Percentiles rank a stretch among this genome's conserved stretches.
Conservation (phyloP, 2,329 filamentous ascomycete genomes). For the Blastomyces emzantsi region DNA sequence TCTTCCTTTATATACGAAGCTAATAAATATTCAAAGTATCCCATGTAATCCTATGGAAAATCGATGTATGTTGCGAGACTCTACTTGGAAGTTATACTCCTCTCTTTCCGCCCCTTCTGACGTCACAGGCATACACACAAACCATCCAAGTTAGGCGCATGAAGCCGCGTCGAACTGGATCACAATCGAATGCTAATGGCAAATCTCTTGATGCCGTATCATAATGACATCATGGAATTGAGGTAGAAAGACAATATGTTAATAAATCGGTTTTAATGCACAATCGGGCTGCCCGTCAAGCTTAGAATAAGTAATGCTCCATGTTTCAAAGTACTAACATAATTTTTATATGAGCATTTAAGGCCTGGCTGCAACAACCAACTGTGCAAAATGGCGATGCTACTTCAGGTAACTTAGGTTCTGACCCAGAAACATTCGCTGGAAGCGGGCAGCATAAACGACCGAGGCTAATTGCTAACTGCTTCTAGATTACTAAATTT, state of each 20-base stretch:
- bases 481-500: slow-evolving; percentile 2
- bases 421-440: neutral
- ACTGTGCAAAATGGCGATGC: neutral
- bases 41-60: neutral
- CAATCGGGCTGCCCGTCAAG: neutral
- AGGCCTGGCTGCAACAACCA: neutral
- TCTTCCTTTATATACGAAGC: neutral
- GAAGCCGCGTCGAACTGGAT: no score
- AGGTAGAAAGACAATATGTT: neutral
- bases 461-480: neutral
- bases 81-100: neutral
- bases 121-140: neutral
- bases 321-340: neutral
- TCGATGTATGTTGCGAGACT: neutral
- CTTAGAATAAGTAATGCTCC: neutral
- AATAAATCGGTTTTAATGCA: neutral
- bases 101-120: neutral
- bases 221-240: slow-evolving; percentile 2
- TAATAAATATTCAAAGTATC: neutral
- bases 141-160: no score
- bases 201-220: neutral
- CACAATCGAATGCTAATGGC: neutral
- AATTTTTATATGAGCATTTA: neutral
- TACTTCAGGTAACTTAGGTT: slow-evolving; percentile 3
- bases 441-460: neutral